Base-by-base conservation (phyloP, 768 basidiomycete species). In the Mycena olivaceomarginata region DNA sequence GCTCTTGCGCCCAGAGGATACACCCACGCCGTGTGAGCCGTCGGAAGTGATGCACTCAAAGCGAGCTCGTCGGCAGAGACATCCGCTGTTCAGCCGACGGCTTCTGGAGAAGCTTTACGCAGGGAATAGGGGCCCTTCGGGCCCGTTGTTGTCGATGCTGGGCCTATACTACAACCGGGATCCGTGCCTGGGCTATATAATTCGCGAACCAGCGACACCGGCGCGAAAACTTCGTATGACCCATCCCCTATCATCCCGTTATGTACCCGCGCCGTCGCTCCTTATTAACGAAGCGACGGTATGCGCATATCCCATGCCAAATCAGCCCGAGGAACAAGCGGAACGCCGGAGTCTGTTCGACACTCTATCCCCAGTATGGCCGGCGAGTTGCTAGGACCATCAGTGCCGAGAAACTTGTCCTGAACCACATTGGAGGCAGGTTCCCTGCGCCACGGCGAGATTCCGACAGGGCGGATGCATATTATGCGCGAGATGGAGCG, bases 281-380 rank as follows among this genome's bases (percentile, higher is more conserved):
- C 89, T 97, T n/a, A 88, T 97, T n/a, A 96, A 97, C 83, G 96
- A 97, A 85, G 92, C 94, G 1, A 96, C 95, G 2, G 96, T n/a
- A 97, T 81, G 92, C 94, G 0, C 90, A 89, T 78, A 91, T 97
- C 48, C 93, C 94, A 0, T 81, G 75, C 3, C 80, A 87, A 64
- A 88, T 94, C 70, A 92, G 93, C 82, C 84, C 87, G 12, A 86
- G 85, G 45, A 85, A 90, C 41, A 89, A 82, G 69, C 88, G n/a
- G 89, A 68, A 86, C 86, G 39, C 85, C 83, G 3, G 85, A 86
- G 65, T 87, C 84, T 69, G 86, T 92, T 45, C 76, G 96, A 0
- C 97, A 97, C 82, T 96, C 95, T 16, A 93, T 93, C 0, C 94
- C 96, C 5, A 87, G 86, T 43, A 94, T 94, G 91, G 97, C 96